Base-by-base conservation (phyloP, 306 rosid genomes). In the Prunus mongolica region DNA sequence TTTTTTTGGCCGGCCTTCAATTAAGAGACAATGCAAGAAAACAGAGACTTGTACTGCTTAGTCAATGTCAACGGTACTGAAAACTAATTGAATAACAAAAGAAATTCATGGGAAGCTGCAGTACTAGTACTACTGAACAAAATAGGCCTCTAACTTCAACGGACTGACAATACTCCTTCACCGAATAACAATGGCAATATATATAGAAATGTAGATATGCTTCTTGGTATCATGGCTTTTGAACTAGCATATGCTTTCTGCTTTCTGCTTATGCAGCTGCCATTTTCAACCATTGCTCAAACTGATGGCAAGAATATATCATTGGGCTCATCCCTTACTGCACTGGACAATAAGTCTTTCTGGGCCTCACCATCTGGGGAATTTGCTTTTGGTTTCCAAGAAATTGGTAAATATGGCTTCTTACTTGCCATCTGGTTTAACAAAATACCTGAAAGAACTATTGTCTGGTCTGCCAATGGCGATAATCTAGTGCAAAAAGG, bases 401-500 rank as follows among this genome's bases (percentile, higher is more conserved):
- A 75, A 18, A 45, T 81, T 12, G 52, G 41, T 18, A 58, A 14
- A 15, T 47, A 58, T 58, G 76, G 82, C 38, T 87, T 75, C 79
- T 46, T 87, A 65, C 46, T 82, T 3, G 80, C 89, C 71, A 79
- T 73, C 57, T 82, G 86, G 86, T 79, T 72, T 72, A 32, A 82
- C 81, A 85, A 45, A 51, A 73, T 82, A 45, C 41, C 78, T 1
- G 67, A 85, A 50, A 80, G 13, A 57, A 85, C 82, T 6, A 25
- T 87, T 46, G 82, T 88, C 3, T 88, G 91, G 91, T 82, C 78
- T 0, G 80, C 89, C 51, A 87, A 83, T 74, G 69, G 82, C 1
- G 12, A 47, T 22, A 62, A 45, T 14, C 76, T 71, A 12, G 82
- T 58, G 25, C 67, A 56, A 15, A 65, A 13, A 14, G 86, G 86